A percentile compares a stretch with the other conserved stretches of the same genome.
Evolutionary conservation across 2,329 filamentous ascomycete species (phyloP).

Genomic region (Fusarium sambucinum): DNA sequence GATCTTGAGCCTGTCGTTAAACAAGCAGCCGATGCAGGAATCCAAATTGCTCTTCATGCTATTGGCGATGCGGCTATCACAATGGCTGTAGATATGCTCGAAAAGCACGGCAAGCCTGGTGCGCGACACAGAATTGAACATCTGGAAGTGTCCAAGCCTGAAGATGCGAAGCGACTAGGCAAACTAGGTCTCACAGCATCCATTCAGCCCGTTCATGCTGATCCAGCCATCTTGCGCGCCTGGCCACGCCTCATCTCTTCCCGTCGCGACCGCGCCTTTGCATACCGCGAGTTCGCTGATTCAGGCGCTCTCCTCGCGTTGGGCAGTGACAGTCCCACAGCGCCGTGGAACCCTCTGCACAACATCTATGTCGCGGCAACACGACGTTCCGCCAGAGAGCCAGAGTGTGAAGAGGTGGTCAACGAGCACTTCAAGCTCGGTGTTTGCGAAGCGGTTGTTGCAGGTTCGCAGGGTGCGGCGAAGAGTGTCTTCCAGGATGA

Average conservation of each 20-base stretch:
- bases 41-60: constrained; percentile 73
- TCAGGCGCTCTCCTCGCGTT: constrained; percentile 65
- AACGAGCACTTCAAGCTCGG: constrained; percentile 65
- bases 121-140: constrained; percentile 73
- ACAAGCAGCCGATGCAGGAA: constrained; percentile 62
- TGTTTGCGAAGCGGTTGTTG: constrained; percentile 63
- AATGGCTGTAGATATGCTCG: constrained; percentile 68
- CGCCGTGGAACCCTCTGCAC: constrained; percentile 63
- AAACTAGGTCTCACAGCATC: constrained; percentile 68
- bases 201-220: constrained; percentile 67
- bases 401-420: constrained; percentile 56
- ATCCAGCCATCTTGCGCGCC: constrained; percentile 69
- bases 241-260: constrained; percentile 69
- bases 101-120: constrained; percentile 54
- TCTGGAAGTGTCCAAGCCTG: constrained; percentile 67
- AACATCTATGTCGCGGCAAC: constrained; percentile 70
- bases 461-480: constrained; percentile 65
- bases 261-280: constrained; percentile 68
- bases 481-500: constrained; percentile 64
- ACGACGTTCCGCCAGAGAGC: constrained; percentile 64
- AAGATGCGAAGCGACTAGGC: constrained; percentile 68
- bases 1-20: constrained; percentile 67
- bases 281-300: constrained; percentile 70
- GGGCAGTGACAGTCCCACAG: constrained; percentile 69
- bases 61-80: constrained; percentile 71